Percentiles rank a stretch among this genome's conserved stretches.
phyloP scores from a whole-genome alignment of 1,284 basidiomycete genomes.

The Sporisorium scitamineum region DNA sequence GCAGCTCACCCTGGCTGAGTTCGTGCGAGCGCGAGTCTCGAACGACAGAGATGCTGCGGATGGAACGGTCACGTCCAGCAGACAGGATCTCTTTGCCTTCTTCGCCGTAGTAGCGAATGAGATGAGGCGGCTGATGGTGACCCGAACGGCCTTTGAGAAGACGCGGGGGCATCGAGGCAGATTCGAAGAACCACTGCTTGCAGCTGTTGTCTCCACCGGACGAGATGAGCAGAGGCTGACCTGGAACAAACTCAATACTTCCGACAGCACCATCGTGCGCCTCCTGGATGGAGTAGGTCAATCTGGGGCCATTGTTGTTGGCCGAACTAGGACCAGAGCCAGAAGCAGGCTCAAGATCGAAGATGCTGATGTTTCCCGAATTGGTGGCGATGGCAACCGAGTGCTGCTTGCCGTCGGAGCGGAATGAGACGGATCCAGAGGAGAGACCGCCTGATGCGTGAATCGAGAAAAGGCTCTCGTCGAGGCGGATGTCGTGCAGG shows the following conservation, averaged over 20 bases:
- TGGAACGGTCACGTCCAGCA: slow-evolving; percentile 77
- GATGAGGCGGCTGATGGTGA: slow-evolving; percentile 88
- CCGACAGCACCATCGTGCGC: slow-evolving; percentile 63
- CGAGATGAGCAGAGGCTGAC: slow-evolving; percentile 58
- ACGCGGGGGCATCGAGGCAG: slow-evolving; percentile 76
- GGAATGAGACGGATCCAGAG: slow-evolving; percentile 82
- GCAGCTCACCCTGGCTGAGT: slow-evolving; percentile 85
- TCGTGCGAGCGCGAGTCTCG: slow-evolving; percentile 75
- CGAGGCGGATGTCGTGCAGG: slow-evolving; percentile 88
- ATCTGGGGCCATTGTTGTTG: slow-evolving; percentile 45
- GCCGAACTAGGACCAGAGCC: slow-evolving; percentile 20
- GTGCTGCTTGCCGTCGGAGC: slow-evolving; percentile 78
- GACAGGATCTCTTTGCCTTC: slow-evolving; percentile 91
- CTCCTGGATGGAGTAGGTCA: slow-evolving; percentile 65
- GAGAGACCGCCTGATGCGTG: slow-evolving; percentile 74
- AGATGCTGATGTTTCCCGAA: slow-evolving; percentile 64
- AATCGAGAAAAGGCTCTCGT: slow-evolving; percentile 82
- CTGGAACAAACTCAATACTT: slow-evolving; percentile 62
- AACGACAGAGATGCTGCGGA: slow-evolving; percentile 93
- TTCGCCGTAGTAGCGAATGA: slow-evolving; percentile 93
- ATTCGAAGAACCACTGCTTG: slow-evolving; percentile 93
- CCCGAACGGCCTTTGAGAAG: slow-evolving; percentile 92
- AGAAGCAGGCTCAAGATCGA: slow-evolving; percentile 59
- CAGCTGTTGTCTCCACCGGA: slow-evolving; percentile 65
- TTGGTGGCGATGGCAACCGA: slow-evolving; percentile 63